Evolutionary conservation across 495 filamentous ascomycete genomes (phyloP).

Genomic region (Cryomyces minteri): DNA sequence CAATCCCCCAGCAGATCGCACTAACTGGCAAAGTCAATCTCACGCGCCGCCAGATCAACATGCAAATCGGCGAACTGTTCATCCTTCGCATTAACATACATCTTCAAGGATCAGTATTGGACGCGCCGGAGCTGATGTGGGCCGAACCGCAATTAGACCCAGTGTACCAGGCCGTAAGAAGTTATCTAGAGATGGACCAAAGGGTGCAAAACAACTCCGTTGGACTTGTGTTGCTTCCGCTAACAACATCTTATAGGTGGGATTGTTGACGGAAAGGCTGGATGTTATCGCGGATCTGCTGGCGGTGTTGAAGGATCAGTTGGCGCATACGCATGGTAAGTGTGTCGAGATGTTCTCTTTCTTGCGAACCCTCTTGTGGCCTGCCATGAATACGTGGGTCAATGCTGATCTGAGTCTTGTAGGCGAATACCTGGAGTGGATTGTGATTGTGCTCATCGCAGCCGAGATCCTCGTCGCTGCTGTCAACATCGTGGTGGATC

Average conservation of each 20-base stretch:
- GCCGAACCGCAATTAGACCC: slow-evolving; percentile 91
- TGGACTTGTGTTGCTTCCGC: too few relatives aligned
- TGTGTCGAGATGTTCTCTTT: background rate
- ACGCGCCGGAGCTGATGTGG: slow-evolving; percentile 96
- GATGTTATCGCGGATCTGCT: slow-evolving; percentile 89
- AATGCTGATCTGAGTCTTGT: too few relatives aligned
- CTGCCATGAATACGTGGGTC: background rate
- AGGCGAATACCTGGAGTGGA: slow-evolving; percentile 81
- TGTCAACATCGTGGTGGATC: slow-evolving; percentile 88
- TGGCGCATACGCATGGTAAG: slow-evolving; percentile 77
- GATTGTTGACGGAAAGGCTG: slow-evolving; percentile 70
- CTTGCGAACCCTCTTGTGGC: background rate
- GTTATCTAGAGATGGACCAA: slow-evolving; percentile 96
- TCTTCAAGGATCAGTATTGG: slow-evolving; percentile 90
- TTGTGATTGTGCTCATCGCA: slow-evolving; percentile 83
- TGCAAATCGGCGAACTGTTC: slow-evolving; percentile 96
- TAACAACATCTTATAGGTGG: slow-evolving; percentile 1
- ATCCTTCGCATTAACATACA: slow-evolving; percentile 96
- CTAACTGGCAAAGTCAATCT: slow-evolving; percentile 78
- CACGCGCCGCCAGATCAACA: slow-evolving; percentile 74
- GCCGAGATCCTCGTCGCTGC: slow-evolving; percentile 89
- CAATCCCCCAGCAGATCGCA: slow-evolving; percentile 79
- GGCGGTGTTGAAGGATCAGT: slow-evolving; percentile 87
- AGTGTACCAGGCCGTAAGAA: slow-evolving; percentile 83
- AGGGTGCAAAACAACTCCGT: slow-evolving; percentile 30